Evolutionary conservation across 441 rosid genomes (phyloP).

Genomic region (Adansonia rubrostipa): DNA sequence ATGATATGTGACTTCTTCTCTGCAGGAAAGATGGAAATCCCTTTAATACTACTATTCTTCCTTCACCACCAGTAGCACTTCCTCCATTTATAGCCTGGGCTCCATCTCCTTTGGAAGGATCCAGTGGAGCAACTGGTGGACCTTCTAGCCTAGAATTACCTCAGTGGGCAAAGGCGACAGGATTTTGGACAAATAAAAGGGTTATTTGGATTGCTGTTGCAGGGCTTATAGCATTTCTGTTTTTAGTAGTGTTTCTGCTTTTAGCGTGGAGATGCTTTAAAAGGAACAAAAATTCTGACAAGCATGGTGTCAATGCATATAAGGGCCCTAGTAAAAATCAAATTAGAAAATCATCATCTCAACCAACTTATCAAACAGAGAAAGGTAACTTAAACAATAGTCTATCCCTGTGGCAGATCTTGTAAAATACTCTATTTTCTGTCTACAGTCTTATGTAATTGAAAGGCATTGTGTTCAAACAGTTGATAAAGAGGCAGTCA

Average conservation of each 20-base stretch:
- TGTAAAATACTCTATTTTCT: slow-evolving; percentile 16
- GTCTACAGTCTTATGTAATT: not conserved
- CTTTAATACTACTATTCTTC: slow-evolving; percentile 72
- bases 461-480: slow-evolving; percentile 32
- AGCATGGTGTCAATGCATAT: slow-evolving; percentile 33
- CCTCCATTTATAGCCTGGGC: slow-evolving; percentile 50
- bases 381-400: slow-evolving; percentile 50
- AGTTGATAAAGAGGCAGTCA: slow-evolving; percentile 49
- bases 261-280: slow-evolving; percentile 50
- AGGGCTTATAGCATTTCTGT: slow-evolving; percentile 46
- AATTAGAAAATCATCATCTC: slow-evolving; percentile 41
- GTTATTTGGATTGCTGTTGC: slow-evolving; percentile 47
- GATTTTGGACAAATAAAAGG: slow-evolving; percentile 45
- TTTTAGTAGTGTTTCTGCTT: slow-evolving; percentile 49
- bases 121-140: slow-evolving; percentile 40
- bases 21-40: slow-evolving; percentile 94
- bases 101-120: slow-evolving; percentile 50
- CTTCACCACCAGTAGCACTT: slow-evolving; percentile 56
- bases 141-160: slow-evolving; percentile 46
- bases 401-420: slow-evolving; percentile 22
- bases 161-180: slow-evolving; percentile 45
- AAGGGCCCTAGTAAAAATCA: slow-evolving; percentile 32
- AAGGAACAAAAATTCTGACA: slow-evolving; percentile 31
- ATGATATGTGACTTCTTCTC: slow-evolving; percentile 21
- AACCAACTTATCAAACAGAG: slow-evolving; percentile 32